A percentile compares a stretch with the other conserved stretches of the same genome.
Conservation (phyloP, 129 eudicot species). For the Heracleum sosnowskyi region DNA sequence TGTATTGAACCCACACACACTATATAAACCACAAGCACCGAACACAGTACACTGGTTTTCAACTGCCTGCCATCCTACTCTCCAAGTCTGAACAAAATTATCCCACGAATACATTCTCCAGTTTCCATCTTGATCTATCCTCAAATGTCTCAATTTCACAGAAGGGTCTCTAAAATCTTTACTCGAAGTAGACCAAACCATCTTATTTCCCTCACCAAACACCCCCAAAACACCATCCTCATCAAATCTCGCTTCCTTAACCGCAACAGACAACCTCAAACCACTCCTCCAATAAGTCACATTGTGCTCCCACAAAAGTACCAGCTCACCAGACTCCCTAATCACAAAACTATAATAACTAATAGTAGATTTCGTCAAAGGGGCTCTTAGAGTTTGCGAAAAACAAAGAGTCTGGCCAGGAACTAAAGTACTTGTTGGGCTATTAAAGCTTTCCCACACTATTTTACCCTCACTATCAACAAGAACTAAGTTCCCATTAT, state of each 20-base stretch:
- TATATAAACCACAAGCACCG: constrained; percentile 69
- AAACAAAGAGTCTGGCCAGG: constrained; percentile 57
- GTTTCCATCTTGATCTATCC: constrained; percentile 72
- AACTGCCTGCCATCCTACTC: constrained; percentile 80
- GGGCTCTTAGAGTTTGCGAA: constrained; percentile 59
- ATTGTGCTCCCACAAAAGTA: constrained; percentile 67
- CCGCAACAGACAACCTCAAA: constrained; percentile 18
- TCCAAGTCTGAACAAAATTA: constrained; percentile 29
- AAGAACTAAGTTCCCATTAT: constrained; percentile 58
- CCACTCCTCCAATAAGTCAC: constrained; percentile 61
- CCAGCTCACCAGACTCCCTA: constrained; percentile 33
- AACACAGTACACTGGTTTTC: constrained; percentile 68
- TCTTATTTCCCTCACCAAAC: constrained; percentile 27
- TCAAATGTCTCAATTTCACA: constrained; percentile 49
- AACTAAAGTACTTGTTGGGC: constrained; percentile 57
- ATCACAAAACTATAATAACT: constrained; percentile 65
- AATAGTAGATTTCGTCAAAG: constrained; percentile 33
- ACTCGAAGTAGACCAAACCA: constrained; percentile 48
- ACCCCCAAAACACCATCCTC: constrained; percentile 48
- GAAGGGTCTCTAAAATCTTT: constrained; percentile 52
- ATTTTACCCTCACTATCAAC: constrained; percentile 29
- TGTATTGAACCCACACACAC: constrained; percentile 64
- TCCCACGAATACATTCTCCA: constrained; percentile 76
- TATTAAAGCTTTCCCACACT: constrained; percentile 59
- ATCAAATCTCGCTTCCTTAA: constrained; percentile 54